These are phyloP conservation scores for Oryza punctata DNA, from an alignment of 176 grass and related monocot species.

Conservation along the genomic window DNA sequence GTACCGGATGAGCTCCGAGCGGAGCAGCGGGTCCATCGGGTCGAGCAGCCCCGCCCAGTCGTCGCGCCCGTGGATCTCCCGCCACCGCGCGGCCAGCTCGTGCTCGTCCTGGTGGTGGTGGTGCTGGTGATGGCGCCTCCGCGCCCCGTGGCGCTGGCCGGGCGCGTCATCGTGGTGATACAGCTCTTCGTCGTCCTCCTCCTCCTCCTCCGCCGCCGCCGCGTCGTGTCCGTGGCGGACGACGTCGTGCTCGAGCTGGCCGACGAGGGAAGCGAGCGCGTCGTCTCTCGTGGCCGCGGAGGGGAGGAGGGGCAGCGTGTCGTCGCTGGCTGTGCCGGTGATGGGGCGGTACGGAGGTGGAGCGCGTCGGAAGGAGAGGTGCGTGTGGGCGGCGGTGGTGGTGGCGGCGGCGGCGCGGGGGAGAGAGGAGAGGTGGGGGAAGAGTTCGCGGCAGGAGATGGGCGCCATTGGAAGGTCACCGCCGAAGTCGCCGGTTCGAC, in stretches of 20 bases:
- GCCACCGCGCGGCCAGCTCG: conserved; percentile 54
- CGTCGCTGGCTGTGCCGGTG: neutral
- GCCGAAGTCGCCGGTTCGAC: neutral
- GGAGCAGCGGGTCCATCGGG: conserved; percentile 76
- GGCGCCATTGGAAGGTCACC: conserved; percentile 35
- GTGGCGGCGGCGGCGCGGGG: neutral
- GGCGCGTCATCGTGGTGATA: neutral
- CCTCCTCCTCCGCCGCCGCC: conserved; percentile 1
- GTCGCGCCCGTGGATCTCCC: conserved; percentile 73
- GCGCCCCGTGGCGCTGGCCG: neutral
- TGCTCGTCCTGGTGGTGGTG: neutral
- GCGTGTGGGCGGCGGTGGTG: neutral
- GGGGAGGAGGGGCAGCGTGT: neutral
- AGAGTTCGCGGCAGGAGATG: conserved; percentile 28
- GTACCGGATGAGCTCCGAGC: conserved; percentile 77
- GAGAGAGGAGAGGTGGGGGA: conserved; percentile 26
- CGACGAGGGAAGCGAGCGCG: conserved; percentile 56
- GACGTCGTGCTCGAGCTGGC: conserved; percentile 33
- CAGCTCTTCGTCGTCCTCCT: conserved; percentile 8
- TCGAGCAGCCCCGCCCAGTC: conserved; percentile 78
- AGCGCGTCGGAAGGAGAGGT: conserved; percentile 31
- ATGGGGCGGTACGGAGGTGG: neutral
- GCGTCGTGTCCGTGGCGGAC: neutral
- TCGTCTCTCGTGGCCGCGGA: conserved; percentile 42
- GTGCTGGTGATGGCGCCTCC: neutral